Evolutionary conservation across 768 basidiomycete genomes (phyloP), one percentile per base, ranked within the genome.

Genomic region (Sistotremastrum suecicum): DNA sequence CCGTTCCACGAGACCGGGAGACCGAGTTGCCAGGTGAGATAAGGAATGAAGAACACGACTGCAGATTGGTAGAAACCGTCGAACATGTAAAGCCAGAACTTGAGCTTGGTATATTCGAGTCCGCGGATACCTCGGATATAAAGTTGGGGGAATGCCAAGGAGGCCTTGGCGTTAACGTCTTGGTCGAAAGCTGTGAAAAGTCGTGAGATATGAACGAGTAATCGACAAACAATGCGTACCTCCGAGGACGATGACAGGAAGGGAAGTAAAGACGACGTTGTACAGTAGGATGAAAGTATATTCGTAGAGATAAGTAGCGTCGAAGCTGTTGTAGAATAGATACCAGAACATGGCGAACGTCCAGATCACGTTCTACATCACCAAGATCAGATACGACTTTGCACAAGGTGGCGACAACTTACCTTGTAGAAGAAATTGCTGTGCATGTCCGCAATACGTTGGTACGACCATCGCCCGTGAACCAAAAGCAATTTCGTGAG

Each of bases 391-490:
- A 37, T 11, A 39, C 28, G 38, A 39, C 5, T 34, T 3, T 5
- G 34, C 6, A 44, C 46, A 32, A 46, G 43, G 36, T 39, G 42
- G 31, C 45, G 30, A 36, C 40, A 49, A 55, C 69, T 42, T 37
- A 87, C 86, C 76, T 98, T 98, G 74, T 97, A 97, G 66, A 98
- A 98, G 68, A 97, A 98, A 63, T 91, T 95, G 55, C 80, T 81
- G 53, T 92, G 87, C 90, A 97, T 94, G 56, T 94, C 90, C 10
- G 92, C 90, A 38, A 97, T 70, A 38, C 94, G 86, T 55, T 88
- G 84, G 63, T 99, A 98, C 31, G 87, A 92, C 94, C 94, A 95
- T 29, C 89, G 79, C 4, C 94, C 94, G 58, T 99, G 94, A 6
- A 95, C 89, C 48, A 97, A 72, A 0, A 97, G 69, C 39, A 97